Evolutionary conservation across 352 stramenopile species (phyloP).

Genomic region (Elongisporangium undulatum): DNA sequence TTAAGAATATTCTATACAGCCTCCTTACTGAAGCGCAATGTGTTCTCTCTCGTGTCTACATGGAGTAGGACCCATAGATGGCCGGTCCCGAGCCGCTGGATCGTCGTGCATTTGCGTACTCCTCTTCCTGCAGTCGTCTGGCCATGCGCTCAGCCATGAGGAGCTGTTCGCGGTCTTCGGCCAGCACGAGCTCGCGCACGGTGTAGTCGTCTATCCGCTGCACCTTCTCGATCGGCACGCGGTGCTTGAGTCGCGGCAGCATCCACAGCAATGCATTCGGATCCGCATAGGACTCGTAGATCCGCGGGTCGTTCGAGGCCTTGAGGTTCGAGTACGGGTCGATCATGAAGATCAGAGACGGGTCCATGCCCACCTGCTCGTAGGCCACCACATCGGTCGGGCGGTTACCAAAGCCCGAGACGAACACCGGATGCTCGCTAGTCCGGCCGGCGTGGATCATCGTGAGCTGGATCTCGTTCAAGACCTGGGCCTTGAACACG

Average conservation of each 20-base stretch:
- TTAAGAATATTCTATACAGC: background rate
- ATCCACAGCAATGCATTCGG: constrained; percentile 78
- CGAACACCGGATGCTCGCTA: constrained; percentile 71
- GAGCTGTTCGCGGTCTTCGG: constrained; percentile 73
- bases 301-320: constrained; percentile 44
- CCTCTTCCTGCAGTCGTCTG: constrained; percentile 58
- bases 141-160: constrained; percentile 60
- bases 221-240: constrained; percentile 76
- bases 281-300: constrained; percentile 83
- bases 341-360: constrained; percentile 74
- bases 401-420: constrained; percentile 86
- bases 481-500: constrained; percentile 77
- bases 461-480: constrained; percentile 79
- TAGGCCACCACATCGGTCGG: constrained; percentile 79
- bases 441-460: constrained; percentile 73
- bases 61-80: background rate
- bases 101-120: constrained; percentile 22
- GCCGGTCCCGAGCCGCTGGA: background rate
- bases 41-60: background rate
- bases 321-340: constrained; percentile 78
- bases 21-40: background rate
- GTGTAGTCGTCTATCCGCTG: constrained; percentile 80
- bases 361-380: constrained; percentile 66
- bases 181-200: constrained; percentile 66
- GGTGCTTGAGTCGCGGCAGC: constrained; percentile 76